These are phyloP conservation scores for Vaucheria bursata DNA, from an alignment of 352 stramenopile species.

Conservation along the genomic window DNA sequence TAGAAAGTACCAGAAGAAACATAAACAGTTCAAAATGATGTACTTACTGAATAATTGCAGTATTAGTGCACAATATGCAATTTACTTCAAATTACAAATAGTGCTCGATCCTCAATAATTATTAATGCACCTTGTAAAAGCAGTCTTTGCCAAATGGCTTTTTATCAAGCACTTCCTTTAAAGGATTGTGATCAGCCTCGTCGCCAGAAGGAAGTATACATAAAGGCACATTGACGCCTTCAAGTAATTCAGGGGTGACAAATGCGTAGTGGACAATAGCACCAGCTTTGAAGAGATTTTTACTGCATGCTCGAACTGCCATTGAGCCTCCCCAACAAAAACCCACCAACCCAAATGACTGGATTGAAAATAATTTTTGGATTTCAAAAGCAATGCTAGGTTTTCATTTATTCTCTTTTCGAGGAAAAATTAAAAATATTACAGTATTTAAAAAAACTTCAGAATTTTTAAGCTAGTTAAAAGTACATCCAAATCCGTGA, in stretches of 20 bases:
- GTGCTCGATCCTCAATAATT: not conserved
- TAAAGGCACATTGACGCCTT: constrained; percentile 34
- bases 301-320: constrained; percentile 12
- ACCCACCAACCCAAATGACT: constrained; percentile 30
- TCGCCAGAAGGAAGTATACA: constrained; percentile 36
- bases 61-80: not conserved
- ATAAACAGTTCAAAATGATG: not conserved
- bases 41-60: not conserved
- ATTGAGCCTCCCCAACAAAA: constrained; percentile 47
- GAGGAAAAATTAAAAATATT: too few species aligned
- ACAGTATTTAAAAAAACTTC: too few species aligned
- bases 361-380: too few species aligned
- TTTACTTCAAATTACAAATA: constrained; percentile 4
- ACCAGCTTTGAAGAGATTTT: constrained; percentile 16
- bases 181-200: constrained; percentile 20
- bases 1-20: not conserved
- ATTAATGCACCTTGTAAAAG: constrained; percentile 19
- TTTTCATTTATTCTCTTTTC: not conserved
- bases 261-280: constrained; percentile 29
- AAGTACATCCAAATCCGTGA: too few species aligned
- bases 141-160: constrained; percentile 42
- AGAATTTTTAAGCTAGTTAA: too few species aligned
- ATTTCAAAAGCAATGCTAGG: not conserved
- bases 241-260: constrained; percentile 27
- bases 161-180: constrained; percentile 40